Base-by-base conservation (phyloP, 768 basidiomycete genomes). In the Leccinum uliginosum region DNA sequence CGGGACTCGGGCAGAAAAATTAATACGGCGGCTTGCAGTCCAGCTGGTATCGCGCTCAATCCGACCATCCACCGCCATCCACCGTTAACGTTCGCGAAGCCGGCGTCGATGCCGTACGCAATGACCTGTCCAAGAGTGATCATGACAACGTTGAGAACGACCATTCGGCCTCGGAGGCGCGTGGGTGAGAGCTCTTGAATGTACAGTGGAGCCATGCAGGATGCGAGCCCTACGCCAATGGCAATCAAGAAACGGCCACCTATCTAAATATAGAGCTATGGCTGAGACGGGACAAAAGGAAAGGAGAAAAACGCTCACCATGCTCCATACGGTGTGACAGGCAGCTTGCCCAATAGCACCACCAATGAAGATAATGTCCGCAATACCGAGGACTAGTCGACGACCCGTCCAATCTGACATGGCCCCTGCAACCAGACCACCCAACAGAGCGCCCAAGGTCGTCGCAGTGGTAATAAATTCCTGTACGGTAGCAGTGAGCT, bases 51-150 rank as follows among this genome's bases (percentile, higher is more conserved):
- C 2, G 82, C 81, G 14, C 90, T 87, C 3, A 92, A 73, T 4
- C 88, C 91, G 15, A 89, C 87, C 86, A 91, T 89, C 83, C 83
- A 92, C 51, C 91, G 74, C 91, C 91, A 93, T 3, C 91, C 91
- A 3, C 78, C 72, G 30, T 71, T 70, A 52, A 80, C 71, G 55
- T 80, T 79, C 56, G 76, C 80, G 61, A 87, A 87, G 3, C 80
- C 86, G 23, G 86, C 85, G 24, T 82, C 87, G 54, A 86, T 84
- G 19, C 82, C 86, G 65, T 90, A 92, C 0, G 88, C 87, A 49
- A 91, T 79, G 29, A 91, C 88, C 60, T 91, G 91, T 3, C 88
- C 88, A 6, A 86, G 75, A 0, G 91, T 93, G 65, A 93, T 89
- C 74, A 85, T 83, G 1, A 91, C 87, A 19, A 91, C 88, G 67